phyloP scores from a whole-genome alignment of 1,284 basidiomycete genomes.

The Xerocomus alliaceus region DNA sequence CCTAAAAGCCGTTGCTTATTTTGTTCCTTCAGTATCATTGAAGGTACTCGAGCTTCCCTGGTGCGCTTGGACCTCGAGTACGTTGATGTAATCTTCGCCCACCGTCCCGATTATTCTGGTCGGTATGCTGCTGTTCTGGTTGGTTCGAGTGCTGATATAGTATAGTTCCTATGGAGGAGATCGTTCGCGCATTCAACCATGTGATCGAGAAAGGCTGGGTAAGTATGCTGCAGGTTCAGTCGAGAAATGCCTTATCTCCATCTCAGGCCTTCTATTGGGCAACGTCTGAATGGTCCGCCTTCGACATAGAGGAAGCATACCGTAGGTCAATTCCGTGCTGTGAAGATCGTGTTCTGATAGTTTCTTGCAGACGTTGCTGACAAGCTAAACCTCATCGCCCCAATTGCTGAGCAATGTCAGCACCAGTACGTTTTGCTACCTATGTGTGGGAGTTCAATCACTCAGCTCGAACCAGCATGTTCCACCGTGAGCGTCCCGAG shows the following conservation, averaged over 20 bases:
- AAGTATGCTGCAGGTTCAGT: background rate
- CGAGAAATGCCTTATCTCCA: background rate
- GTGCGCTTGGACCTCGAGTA: conserved; percentile 71
- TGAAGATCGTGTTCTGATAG: background rate
- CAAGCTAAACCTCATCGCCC: conserved; percentile 62
- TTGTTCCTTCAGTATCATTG: conserved; percentile 57
- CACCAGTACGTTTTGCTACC: conserved; percentile 44
- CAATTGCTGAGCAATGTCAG: conserved; percentile 67
- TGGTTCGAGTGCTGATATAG: background rate
- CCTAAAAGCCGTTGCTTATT: background rate
- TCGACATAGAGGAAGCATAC: conserved; percentile 59
- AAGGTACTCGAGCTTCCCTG: conserved; percentile 66
- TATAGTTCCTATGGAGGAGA: conserved; percentile 52
- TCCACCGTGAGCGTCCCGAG: conserved; percentile 63
- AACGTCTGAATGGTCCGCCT: conserved; percentile 66
- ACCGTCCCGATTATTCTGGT: conserved; percentile 59
- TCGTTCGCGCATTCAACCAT: conserved; percentile 55
- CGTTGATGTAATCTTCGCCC: conserved; percentile 66
- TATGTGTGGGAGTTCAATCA: background rate
- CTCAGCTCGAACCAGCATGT: conserved; percentile 38
- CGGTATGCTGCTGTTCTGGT: conserved; percentile 16
- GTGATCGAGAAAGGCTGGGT: conserved; percentile 53
- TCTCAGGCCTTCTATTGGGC: conserved; percentile 55
- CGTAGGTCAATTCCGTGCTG: conserved; percentile 35
- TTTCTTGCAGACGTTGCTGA: conserved; percentile 53